Conservation (phyloP, 768 basidiomycete genomes). For the Lactarius evosmus region DNA sequence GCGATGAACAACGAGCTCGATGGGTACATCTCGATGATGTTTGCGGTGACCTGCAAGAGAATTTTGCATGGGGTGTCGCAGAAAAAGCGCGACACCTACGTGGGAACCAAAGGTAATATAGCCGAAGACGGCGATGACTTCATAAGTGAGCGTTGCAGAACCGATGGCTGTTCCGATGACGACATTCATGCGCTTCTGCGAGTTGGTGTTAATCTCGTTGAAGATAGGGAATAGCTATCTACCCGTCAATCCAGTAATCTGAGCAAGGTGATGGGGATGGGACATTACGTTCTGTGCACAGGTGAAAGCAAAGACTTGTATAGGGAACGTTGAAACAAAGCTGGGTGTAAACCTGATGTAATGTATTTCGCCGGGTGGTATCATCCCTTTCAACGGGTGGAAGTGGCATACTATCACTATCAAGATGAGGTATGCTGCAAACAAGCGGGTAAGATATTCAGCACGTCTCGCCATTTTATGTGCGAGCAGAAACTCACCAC, state of each 20-base stretch:
- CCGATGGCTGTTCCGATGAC: conserved; percentile 88
- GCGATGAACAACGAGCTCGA: conserved; percentile 90
- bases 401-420: conserved; percentile 83
- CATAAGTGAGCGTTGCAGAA: conserved; percentile 77
- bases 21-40: conserved; percentile 94
- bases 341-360: conserved; percentile 70
- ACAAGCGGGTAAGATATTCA: conserved; percentile 1
- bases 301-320: conserved; percentile 91
- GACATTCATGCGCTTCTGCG: conserved; percentile 80
- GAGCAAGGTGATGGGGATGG: background rate
- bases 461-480: conserved; percentile 1
- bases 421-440: conserved; percentile 65
- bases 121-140: conserved; percentile 82
- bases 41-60: conserved; percentile 66
- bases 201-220: conserved; percentile 83
- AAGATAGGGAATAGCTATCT: conserved; percentile 86
- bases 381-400: conserved; percentile 63
- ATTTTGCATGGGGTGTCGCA: background rate
- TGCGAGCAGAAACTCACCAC: conserved; percentile 53
- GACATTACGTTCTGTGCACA: conserved; percentile 84
- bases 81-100: conserved; percentile 39
- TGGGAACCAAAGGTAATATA: conserved; percentile 92
- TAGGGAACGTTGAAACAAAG: conserved; percentile 85
- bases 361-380: conserved; percentile 61
- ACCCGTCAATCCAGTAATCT: conserved; percentile 10